A percentile compares a stretch with the other conserved stretches of the same genome.
These are phyloP conservation scores for Colletotrichum coccodes DNA, from an alignment of 2,329 filamentous ascomycete species.

Conservation along the genomic window DNA sequence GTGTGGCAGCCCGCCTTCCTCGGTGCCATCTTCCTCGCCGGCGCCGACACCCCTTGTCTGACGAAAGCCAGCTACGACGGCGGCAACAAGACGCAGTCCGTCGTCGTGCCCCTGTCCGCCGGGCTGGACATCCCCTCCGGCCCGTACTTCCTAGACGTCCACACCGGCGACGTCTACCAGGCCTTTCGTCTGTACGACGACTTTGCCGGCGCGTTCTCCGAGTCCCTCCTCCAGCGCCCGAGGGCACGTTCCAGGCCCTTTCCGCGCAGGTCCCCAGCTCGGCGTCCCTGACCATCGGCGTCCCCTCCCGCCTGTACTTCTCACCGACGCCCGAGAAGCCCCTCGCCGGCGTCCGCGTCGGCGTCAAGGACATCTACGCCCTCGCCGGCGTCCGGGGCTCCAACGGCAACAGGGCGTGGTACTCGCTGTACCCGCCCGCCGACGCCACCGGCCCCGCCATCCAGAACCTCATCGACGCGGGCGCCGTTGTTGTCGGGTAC, in stretches of 20 bases:
- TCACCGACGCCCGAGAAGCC: conserved; percentile 62
- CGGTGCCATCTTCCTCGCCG: conserved; percentile 35
- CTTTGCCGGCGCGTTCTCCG: conserved; percentile 44
- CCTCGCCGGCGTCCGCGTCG: conserved; percentile 68
- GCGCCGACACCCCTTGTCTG: conserved; percentile 23
- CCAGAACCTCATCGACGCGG: conserved; percentile 66
- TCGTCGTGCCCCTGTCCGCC: conserved; percentile 34
- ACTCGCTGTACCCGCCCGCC: conserved; percentile 59
- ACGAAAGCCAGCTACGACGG: conserved; percentile 28
- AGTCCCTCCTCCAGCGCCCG: conserved; percentile 42
- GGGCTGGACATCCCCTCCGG: conserved; percentile 41
- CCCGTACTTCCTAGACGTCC: conserved; percentile 48
- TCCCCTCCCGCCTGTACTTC: conserved; percentile 71
- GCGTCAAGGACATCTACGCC: conserved; percentile 72
- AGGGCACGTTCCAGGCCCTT: conserved; percentile 44
- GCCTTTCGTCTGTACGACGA: conserved; percentile 49
- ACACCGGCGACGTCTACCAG: conserved; percentile 43
- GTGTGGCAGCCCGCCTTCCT: conserved; percentile 41
- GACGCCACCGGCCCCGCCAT: conserved; percentile 60
- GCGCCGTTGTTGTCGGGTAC: conserved; percentile 61
- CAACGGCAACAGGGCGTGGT: conserved; percentile 67
- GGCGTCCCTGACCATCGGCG: conserved; percentile 49
- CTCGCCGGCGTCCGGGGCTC: conserved; percentile 63
- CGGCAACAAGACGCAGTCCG: conserved; percentile 29
- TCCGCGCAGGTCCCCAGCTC: conserved; percentile 44